Evolutionary conservation across 2,329 filamentous ascomycete genomes (phyloP).

Genomic region (Venturia aucupariae): DNA sequence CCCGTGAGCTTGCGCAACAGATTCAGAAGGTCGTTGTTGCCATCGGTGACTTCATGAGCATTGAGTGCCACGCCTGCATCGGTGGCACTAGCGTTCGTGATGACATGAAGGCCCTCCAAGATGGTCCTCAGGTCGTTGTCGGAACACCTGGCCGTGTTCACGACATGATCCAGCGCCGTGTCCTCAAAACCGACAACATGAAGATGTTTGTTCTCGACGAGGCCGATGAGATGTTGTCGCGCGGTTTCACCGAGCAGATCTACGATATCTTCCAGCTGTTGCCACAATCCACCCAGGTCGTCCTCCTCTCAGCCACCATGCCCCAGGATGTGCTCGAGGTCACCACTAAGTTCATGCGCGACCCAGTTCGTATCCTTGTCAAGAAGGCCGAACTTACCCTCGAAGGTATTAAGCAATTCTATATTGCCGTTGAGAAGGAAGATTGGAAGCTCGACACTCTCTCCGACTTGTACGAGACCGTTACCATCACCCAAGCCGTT

Average conservation of each 20-base stretch:
- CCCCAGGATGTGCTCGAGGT: slow-evolving; percentile 98
- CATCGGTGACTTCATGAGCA: slow-evolving; percentile 98
- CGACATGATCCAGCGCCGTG: slow-evolving; percentile 98
- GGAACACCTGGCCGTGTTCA: slow-evolving; percentile 97
- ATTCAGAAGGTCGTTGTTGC: slow-evolving; percentile 99
- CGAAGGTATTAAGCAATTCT: slow-evolving; percentile 99
- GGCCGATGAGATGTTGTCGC: slow-evolving; percentile 98
- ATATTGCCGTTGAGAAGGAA: slow-evolving; percentile 99
- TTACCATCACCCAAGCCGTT: slow-evolving; percentile 98
- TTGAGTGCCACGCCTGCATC: slow-evolving; percentile 98
- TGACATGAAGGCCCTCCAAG: slow-evolving; percentile 95
- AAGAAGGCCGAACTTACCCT: slow-evolving; percentile 99
- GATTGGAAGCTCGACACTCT: slow-evolving; percentile 99
- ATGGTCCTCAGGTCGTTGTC: slow-evolving; percentile 93
- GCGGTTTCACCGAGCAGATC: slow-evolving; percentile 99
- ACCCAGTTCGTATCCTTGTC: slow-evolving; percentile 96
- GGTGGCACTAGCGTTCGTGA: slow-evolving; percentile 97
- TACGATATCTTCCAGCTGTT: slow-evolving; percentile 99
- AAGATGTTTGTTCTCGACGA: slow-evolving; percentile 99
- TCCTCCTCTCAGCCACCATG: slow-evolving; percentile 96
- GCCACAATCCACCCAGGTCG: slow-evolving; percentile 95
- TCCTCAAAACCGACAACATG: slow-evolving; percentile 94
- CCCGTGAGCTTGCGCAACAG: slow-evolving; percentile 96
- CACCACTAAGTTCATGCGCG: slow-evolving; percentile 99
- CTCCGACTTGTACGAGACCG: slow-evolving; percentile 96